Conservation (phyloP, 495 filamentous ascomycete genomes). For the Neurospora intermedia region DNA sequence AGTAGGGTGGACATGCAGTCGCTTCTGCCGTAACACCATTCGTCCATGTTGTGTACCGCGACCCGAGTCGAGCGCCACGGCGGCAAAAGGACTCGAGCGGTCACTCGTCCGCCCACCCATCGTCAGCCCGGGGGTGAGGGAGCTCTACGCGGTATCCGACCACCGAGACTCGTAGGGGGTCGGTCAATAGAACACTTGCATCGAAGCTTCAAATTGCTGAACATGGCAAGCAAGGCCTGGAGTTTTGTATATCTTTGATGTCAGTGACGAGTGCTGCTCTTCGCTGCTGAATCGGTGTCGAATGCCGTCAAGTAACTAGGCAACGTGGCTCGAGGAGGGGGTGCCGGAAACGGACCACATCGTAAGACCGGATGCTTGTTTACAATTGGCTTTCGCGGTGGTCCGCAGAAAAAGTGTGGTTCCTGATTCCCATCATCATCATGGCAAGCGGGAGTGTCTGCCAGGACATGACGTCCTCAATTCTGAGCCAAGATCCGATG, state of each 20-base stretch:
- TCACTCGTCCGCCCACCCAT: neutral
- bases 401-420: neutral
- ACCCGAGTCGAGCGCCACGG: neutral
- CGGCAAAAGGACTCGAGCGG: neutral
- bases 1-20: neutral
- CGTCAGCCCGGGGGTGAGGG: neutral
- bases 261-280: neutral
- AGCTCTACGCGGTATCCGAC: neutral
- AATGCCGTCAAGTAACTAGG: neutral
- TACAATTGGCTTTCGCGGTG: neutral
- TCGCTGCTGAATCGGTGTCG: neutral
- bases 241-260: too few species aligned
- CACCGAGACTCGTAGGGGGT: neutral
- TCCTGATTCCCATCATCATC: neutral
- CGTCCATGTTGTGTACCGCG: neutral
- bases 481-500: neutral
- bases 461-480: neutral
- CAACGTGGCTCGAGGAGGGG: neutral
- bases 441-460: neutral
- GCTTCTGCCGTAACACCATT: neutral
- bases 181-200: neutral
- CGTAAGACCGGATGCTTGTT: neutral
- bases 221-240: neutral
- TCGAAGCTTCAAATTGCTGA: neutral
- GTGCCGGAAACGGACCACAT: neutral